Percentiles rank a stretch among this genome's conserved stretches.
phyloP scores from a whole-genome alignment of 2,329 filamentous ascomycete genomes.

The Cytospora piceicola region DNA sequence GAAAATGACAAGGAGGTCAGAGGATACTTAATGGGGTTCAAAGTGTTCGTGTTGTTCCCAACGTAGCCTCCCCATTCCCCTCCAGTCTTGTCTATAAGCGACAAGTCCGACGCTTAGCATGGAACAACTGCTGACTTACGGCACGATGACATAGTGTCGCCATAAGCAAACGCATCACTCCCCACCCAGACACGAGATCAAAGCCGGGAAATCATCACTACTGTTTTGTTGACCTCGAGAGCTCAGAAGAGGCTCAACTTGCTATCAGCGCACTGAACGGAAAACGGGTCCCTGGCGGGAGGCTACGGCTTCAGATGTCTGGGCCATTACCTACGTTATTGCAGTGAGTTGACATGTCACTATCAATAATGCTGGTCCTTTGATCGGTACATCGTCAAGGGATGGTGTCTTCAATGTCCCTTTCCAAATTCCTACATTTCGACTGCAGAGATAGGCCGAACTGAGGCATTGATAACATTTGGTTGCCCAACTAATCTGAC shows the following conservation, averaged over 20 bases:
- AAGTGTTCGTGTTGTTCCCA: slow-evolving; percentile 41
- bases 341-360: background rate
- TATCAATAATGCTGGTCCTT: background rate
- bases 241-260: slow-evolving; percentile 54
- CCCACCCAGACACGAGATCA: slow-evolving; percentile 57
- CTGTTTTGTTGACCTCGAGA: slow-evolving; percentile 67
- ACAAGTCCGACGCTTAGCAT: background rate
- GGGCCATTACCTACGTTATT: background rate
- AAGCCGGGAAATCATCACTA: slow-evolving; percentile 62
- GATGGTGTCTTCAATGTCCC: no score
- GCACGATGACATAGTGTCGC: slow-evolving; percentile 35
- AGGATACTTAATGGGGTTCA: slow-evolving; percentile 51
- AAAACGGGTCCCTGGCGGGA: slow-evolving; percentile 29
- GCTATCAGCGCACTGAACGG: slow-evolving; percentile 52
- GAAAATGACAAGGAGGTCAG: slow-evolving; percentile 51
- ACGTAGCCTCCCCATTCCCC: no score
- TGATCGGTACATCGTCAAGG: no score
- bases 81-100: no score
- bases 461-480: no score
- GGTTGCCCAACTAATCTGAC: no score
- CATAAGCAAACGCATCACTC: slow-evolving; percentile 60
- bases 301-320: slow-evolving; percentile 30
- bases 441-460: no score
- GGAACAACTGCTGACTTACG: background rate
- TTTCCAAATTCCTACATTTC: no score